phyloP scores from a whole-genome alignment of 2,329 filamentous ascomycete species.

The Thielaviopsis ethacetica region DNA sequence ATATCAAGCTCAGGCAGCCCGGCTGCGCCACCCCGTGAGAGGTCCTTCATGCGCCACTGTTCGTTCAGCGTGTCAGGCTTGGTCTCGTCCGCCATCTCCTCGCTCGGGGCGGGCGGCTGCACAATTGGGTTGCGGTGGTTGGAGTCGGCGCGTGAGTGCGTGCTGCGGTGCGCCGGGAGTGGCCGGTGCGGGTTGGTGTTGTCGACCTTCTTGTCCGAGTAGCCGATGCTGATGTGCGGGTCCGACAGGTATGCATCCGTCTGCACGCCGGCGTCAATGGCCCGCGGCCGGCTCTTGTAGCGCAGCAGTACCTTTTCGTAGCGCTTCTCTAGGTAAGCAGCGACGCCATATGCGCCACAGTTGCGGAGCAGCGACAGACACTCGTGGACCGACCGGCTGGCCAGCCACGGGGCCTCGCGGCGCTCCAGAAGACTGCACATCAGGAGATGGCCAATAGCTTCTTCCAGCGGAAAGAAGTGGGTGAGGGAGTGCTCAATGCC shows the following conservation, averaged over 20 bases:
- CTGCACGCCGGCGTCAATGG: constrained; percentile 48
- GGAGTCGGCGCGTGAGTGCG: constrained; percentile 4
- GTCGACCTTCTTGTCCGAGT: not conserved
- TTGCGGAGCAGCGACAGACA: constrained; percentile 51
- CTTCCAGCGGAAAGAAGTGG: constrained; percentile 51
- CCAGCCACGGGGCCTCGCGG: constrained; percentile 47
- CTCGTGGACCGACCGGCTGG: constrained; percentile 51
- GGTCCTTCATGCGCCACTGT: constrained; percentile 2
- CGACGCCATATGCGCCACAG: constrained; percentile 52
- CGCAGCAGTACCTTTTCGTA: constrained; percentile 52
- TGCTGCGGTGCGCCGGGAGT: not conserved
- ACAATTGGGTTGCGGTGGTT: not conserved
- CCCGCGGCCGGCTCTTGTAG: constrained; percentile 39
- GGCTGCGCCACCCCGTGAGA: constrained; percentile 33
- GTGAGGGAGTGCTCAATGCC: constrained; percentile 56
- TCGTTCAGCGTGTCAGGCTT: not conserved
- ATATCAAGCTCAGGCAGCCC: constrained; percentile 64
- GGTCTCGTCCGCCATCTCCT: not conserved
- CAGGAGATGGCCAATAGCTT: constrained; percentile 56
- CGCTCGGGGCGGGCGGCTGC: not conserved
- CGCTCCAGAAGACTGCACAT: constrained; percentile 57
- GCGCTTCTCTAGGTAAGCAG: constrained; percentile 48
- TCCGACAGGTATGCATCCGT: constrained; percentile 39
- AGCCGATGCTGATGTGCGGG: constrained; percentile 1
- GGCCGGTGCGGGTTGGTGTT: not conserved